These are phyloP conservation scores for Hymenoscyphus infarciens DNA, from an alignment of 2,329 filamentous ascomycete genomes.

Conservation along the genomic window DNA sequence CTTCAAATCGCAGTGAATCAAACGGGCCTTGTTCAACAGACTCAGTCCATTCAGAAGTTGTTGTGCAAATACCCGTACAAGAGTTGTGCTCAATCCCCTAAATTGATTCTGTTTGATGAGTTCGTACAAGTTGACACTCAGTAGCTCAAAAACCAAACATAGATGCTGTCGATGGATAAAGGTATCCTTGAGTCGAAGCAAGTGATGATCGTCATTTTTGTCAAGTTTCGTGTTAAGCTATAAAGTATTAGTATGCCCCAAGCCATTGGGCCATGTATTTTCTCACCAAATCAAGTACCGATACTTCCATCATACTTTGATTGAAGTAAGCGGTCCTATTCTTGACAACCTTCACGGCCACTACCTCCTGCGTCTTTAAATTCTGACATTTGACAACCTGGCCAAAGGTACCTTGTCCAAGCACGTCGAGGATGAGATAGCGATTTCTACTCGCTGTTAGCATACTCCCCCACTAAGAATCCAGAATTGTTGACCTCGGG, in stretches of 20 bases:
- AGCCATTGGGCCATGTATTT: background rate
- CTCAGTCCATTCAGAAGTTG: constrained; percentile 91
- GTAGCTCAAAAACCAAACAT: constrained; percentile 90
- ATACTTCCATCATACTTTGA: constrained; percentile 99
- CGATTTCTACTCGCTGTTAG: constrained; percentile 62
- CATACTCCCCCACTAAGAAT: constrained; percentile 19
- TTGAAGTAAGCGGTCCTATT: constrained; percentile 99
- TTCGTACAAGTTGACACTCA: constrained; percentile 97
- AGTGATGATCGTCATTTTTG: constrained; percentile 97
- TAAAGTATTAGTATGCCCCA: constrained; percentile 6
- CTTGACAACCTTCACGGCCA: constrained; percentile 98
- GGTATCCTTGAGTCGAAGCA: constrained; percentile 91
- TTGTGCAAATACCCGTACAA: constrained; percentile 96
- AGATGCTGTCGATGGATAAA: constrained; percentile 98
- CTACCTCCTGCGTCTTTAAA: constrained; percentile 95
- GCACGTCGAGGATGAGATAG: constrained; percentile 93
- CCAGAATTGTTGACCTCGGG: constrained; percentile 26
- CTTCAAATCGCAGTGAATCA: constrained; percentile 98
- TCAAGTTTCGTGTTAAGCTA: constrained; percentile 97
- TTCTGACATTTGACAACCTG: constrained; percentile 99
- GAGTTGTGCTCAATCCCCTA: constrained; percentile 90
- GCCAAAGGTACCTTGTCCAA: constrained; percentile 96
- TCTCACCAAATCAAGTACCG: constrained; percentile 84
- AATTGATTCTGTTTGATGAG: constrained; percentile 99
- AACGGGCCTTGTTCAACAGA: constrained; percentile 87